Percentiles rank a stretch among this genome's conserved stretches.
Conservation (phyloP, 2,329 filamentous ascomycete species). For the Cladophialophora exuberans region DNA sequence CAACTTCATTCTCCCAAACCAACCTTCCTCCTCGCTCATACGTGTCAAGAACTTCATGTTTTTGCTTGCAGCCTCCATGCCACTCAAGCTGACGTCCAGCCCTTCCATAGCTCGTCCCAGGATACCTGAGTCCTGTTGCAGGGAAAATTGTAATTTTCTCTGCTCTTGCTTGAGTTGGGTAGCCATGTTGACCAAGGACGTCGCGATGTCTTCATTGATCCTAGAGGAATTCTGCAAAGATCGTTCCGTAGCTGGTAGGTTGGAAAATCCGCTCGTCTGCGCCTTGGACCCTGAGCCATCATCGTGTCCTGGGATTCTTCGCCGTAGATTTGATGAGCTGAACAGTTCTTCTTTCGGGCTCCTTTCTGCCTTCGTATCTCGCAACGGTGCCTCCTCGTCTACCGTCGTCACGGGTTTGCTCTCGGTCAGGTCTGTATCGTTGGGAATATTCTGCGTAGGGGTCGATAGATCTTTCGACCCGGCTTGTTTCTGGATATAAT, state of each 20-base stretch:
- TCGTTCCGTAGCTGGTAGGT: constrained; percentile 61
- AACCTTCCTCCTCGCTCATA: constrained; percentile 87
- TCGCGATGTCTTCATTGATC: constrained; percentile 82
- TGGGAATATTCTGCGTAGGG: not conserved
- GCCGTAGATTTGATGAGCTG: constrained; percentile 30
- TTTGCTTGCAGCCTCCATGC: constrained; percentile 75
- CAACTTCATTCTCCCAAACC: constrained; percentile 80
- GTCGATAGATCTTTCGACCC: not conserved
- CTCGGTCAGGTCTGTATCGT: constrained; percentile 17
- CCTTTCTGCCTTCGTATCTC: constrained; percentile 6
- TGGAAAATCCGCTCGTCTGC: constrained; percentile 38
- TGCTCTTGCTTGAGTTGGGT: constrained; percentile 44
- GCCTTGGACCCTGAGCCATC: constrained; percentile 16
- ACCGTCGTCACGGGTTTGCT: constrained; percentile 16
- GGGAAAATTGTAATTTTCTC: constrained; percentile 29
- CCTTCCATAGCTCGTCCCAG: constrained; percentile 72
- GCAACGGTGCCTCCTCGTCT: not conserved
- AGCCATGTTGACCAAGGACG: constrained; percentile 80
- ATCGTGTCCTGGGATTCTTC: constrained; percentile 17
- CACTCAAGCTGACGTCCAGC: constrained; percentile 73
- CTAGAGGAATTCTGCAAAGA: constrained; percentile 74
- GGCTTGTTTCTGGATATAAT: constrained; percentile 24
- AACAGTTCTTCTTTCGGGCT: constrained; percentile 14
- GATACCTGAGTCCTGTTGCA: constrained; percentile 63
- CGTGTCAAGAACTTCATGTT: constrained; percentile 75